These are phyloP conservation scores for Carex littledalei DNA, from an alignment of 176 grass and related monocot species.

Conservation along the genomic window DNA sequence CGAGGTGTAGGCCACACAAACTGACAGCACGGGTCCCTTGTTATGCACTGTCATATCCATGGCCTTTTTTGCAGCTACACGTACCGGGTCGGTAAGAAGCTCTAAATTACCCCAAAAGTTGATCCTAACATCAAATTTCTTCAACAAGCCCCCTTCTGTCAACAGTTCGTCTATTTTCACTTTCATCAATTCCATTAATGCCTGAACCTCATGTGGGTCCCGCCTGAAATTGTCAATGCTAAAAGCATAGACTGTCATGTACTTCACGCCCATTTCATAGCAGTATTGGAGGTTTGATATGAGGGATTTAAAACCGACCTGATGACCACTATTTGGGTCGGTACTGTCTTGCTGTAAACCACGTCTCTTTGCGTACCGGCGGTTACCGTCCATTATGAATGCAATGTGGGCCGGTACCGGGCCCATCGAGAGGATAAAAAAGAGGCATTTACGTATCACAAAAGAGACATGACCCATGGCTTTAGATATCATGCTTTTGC, in stretches of 20 bases:
- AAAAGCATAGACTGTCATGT: conserved; percentile 73
- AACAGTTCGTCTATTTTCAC: conserved; percentile 73
- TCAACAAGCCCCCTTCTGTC: conserved; percentile 42
- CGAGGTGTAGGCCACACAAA: conserved; percentile 75
- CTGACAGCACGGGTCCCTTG: conserved; percentile 47
- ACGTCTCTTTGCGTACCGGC: conserved; percentile 66
- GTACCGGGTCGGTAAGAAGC: conserved; percentile 42
- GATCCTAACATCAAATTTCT: conserved; percentile 54
- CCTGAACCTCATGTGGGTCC: conserved; percentile 44
- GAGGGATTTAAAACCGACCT: conserved; percentile 49
- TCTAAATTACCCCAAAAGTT: conserved; percentile 76
- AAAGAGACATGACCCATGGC: not conserved
- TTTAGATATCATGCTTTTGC: not conserved
- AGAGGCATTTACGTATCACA: conserved; percentile 47
- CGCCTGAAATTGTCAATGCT: conserved; percentile 88
- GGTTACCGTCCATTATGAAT: conserved; percentile 91
- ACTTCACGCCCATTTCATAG: conserved; percentile 73
- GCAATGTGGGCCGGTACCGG: conserved; percentile 71
- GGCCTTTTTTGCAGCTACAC: conserved; percentile 51
- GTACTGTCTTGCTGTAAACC: conserved; percentile 2
- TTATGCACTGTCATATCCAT: conserved; percentile 52
- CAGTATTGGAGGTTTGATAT: conserved; percentile 50
- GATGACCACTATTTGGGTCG: conserved; percentile 44
- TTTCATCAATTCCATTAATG: conserved; percentile 79
- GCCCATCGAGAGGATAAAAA: conserved; percentile 52